Base-by-base conservation (phyloP, 805 yeast species). In the Starmera amethionina region DNA sequence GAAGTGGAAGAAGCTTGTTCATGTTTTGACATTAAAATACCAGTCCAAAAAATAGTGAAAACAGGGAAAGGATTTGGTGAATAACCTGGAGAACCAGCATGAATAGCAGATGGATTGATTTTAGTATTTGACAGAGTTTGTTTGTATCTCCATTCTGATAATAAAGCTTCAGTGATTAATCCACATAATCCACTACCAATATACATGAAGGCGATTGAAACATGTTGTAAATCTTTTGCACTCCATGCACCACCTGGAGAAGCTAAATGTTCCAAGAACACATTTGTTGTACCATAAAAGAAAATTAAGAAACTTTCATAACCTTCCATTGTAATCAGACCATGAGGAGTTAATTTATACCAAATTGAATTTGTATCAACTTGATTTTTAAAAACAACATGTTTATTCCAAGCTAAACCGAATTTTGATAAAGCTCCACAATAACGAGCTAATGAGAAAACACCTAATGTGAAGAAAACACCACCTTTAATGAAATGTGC, bases 401-500 rank as follows among this genome's bases (percentile, higher is more conserved):
- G 46, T 45, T 53, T 60, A 64, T 93, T 93, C 98, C 98, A 90
- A 4, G 95, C 89, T 82, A 94, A 81, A 16, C 97, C 97, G 42
- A 71, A 65, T 41, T 72, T 67, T 31, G 72, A 57, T 51, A 82
- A 85, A 11, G 81, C 84, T 4, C 98, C 98, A 51, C 87, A 77
- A 60, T 84, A 89, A 50, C 97, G 76, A 1, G 88, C 83, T 32
- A 93, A 67, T n/a, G 95, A 73, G 6, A 88, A 56, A 8, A 89
- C 45, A 16, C 98, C 98, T 32, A 83, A 64, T 5, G 69, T 46
- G 43, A 87, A 70, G 56, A 90, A 90, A 3, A 90, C 93, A 22
- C 90, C 93, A 44, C 98, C 98, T 61, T 90, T 90, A 59, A 90
- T 90, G 72, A 87, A 86, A 62, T 90, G 98, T 2, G 98, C 98